Conservation (phyloP, 257 asterid species). For the Solanum corneliomulleri region DNA sequence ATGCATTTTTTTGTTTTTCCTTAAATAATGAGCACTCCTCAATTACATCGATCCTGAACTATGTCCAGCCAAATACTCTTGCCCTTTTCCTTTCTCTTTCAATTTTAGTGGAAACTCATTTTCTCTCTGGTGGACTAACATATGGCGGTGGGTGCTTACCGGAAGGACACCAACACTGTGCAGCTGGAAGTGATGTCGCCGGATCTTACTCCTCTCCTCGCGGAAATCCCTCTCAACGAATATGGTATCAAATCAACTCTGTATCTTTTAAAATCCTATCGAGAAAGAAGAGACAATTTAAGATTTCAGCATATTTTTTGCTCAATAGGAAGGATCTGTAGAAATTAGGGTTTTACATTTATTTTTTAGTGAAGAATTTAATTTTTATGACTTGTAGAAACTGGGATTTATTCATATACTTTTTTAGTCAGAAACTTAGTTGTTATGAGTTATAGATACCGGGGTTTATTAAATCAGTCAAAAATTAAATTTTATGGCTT, state of each 20-base stretch:
- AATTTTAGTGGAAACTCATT: neutral
- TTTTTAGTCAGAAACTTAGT: neutral
- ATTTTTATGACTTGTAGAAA: neutral
- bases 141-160: neutral
- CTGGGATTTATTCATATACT: neutral
- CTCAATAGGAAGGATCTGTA: neutral
- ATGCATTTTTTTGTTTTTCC: neutral
- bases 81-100: neutral
- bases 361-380: neutral
- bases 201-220: neutral
- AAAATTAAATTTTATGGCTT: neutral
- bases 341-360: neutral
- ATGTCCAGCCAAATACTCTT: too few relatives aligned
- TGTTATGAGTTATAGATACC: neutral
- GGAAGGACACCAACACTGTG: neutral
- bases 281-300: neutral
- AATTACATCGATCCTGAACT: too few relatives aligned
- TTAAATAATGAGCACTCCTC: neutral
- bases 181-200: neutral
- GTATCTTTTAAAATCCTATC: neutral
- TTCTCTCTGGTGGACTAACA: neutral
- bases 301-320: neutral
- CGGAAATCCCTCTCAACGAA: neutral
- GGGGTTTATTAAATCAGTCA: neutral
- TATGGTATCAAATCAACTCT: neutral